phyloP scores from a whole-genome alignment of 2,329 filamentous ascomycete genomes.

The Penicillium sp. region DNA sequence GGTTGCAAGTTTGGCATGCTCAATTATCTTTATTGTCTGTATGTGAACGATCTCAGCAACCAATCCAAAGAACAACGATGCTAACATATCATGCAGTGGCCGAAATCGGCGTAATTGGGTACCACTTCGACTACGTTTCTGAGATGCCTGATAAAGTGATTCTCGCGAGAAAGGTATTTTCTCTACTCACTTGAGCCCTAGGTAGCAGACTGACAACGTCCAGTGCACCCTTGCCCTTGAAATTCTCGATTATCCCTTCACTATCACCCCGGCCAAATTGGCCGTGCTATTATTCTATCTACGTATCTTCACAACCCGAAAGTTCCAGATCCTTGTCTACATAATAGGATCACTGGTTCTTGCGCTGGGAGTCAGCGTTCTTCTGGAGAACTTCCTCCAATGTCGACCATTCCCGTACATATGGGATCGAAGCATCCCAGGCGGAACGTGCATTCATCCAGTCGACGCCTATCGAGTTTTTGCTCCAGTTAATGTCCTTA shows the following conservation, averaged over 20 bases:
- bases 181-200: background rate
- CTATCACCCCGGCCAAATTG: conserved; percentile 13
- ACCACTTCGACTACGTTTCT: background rate
- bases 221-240: background rate
- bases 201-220: background rate
- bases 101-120: background rate
- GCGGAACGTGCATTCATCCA: background rate
- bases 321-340: background rate
- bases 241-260: conserved; percentile 11
- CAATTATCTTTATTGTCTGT: background rate
- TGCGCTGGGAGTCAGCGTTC: background rate
- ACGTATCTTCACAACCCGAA: background rate
- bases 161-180: background rate
- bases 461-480: background rate
- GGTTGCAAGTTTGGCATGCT: background rate
- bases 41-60: background rate
- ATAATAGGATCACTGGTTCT: background rate
- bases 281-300: conserved; percentile 11
- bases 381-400: background rate
- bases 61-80: background rate
- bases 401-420: background rate
- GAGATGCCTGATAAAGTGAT: background rate
- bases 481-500: background rate
- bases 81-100: background rate
- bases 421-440: background rate